Evolutionary conservation across 2,329 filamentous ascomycete species (phyloP).

Genomic region (Fusarium sp.): DNA sequence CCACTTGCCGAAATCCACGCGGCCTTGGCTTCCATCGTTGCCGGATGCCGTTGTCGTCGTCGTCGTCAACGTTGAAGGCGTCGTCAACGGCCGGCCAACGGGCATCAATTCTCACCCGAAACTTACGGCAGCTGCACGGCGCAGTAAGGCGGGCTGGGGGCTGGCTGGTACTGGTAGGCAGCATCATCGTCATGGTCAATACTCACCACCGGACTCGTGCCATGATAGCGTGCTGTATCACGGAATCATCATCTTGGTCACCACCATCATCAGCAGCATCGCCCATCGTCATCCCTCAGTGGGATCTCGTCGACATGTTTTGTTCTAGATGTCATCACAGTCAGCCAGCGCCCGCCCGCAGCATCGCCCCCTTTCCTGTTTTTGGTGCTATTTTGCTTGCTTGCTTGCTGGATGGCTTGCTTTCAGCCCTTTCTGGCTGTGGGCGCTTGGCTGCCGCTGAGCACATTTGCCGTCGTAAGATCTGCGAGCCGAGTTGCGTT

Average conservation of each 20-base stretch:
- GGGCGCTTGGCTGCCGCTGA: slow-evolving; percentile 19
- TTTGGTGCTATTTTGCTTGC: slow-evolving; percentile 26
- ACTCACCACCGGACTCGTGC: slow-evolving; percentile 2
- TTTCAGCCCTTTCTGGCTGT: slow-evolving; percentile 10
- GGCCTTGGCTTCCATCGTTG: background rate
- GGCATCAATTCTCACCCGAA: background rate
- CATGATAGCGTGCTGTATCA: slow-evolving; percentile 10
- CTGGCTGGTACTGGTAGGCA: background rate
- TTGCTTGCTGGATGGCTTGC: background rate
- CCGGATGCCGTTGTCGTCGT: background rate
- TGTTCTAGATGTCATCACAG: slow-evolving; percentile 9
- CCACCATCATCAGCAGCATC: slow-evolving; percentile 13
- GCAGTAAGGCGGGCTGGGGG: background rate
- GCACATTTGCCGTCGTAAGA: slow-evolving; percentile 37
- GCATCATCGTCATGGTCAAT: slow-evolving; percentile 4
- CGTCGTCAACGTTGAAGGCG: background rate
- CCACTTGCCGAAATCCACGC: slow-evolving; percentile 25
- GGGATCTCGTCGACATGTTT: slow-evolving; percentile 1
- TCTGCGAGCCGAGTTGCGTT: slow-evolving; percentile 32
- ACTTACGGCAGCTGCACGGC: background rate
- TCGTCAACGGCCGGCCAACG: slow-evolving; percentile 1
- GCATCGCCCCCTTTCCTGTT: slow-evolving; percentile 15
- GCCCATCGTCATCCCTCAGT: slow-evolving; percentile 11
- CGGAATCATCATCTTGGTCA: slow-evolving; percentile 6
- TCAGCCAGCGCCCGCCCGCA: slow-evolving; percentile 33